Evolutionary conservation across 2,329 filamentous ascomycete species (phyloP), one percentile per base, ranked within the genome.

Genomic region (Hymenoscyphus salicellus): DNA sequence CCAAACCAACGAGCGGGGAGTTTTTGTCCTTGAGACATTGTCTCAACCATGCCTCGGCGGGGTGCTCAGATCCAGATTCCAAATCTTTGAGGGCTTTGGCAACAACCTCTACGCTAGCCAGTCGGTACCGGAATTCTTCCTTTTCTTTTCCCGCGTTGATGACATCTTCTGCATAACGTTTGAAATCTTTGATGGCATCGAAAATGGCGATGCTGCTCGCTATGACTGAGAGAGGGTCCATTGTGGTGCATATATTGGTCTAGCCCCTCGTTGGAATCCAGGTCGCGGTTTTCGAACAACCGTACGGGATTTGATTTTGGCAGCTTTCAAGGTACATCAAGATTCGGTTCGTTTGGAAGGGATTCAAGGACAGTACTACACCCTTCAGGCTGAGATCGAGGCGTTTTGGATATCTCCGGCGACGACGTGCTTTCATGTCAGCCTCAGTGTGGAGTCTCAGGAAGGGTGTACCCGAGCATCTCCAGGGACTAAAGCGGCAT

Each of bases 131-230:
- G 57, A 69, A 66, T 20, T 69, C 68, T 5, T 30, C 30, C 6
- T 64, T 64, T 30, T 69, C 63, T 16, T 38, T 28, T 28, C 61
- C 63, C 11, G 68, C 68, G 38, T 64, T 60, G 57, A 63, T 64
- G 5, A 63, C 63, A 63, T 65, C 63, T 49, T 63, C 32, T 17
- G 61, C 68, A 33, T 65, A 69, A 2, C 58, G 55, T 23, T 59
- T 63, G 6, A 57, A 58, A 23, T 67, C 55, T 49, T 66, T 65
- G 33, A 66, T 59, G 1, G 43, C 63, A 20, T 68, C 67, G 33
- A 62, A 61, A 16, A 70, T 56, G 20, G 68, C 66, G 23, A 61
- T 41, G 49, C 59, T 60, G 60, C 66, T 67, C 7, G 62, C 65
- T n/a, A 69, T 38, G 38, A 65, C 43, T 1, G 62, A 63, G 26